Conservation (phyloP, 345 rosid species). For the Kernera saxatilis region DNA sequence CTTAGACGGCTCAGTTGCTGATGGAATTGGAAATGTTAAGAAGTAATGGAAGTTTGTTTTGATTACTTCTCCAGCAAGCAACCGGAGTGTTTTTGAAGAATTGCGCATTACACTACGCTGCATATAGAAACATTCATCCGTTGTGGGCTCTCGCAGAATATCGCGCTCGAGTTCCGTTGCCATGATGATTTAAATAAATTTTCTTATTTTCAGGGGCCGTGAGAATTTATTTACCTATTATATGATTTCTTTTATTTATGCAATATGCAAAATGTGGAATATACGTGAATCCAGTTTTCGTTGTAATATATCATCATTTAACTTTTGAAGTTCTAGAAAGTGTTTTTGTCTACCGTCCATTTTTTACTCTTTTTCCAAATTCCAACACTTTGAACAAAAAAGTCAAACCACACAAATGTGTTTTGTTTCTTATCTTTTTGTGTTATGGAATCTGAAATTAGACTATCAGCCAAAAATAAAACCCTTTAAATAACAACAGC, state of each 20-base stretch:
- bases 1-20: too few relatives aligned
- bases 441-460: conserved; percentile 21
- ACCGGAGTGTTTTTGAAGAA: conserved; percentile 61
- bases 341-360: conserved; percentile 8
- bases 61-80: conserved; percentile 35
- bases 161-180: conserved; percentile 31
- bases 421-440: background rate
- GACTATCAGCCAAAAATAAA: conserved; percentile 28
- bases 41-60: background rate
- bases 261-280: background rate
- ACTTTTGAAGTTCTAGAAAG: background rate
- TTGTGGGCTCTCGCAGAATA: conserved; percentile 58
- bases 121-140: conserved; percentile 57
- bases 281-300: background rate
- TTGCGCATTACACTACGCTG: conserved; percentile 62
- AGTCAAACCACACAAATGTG: conserved; percentile 5
- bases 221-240: background rate
- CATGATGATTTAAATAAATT: background rate
- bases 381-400: background rate
- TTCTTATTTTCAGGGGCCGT: background rate
- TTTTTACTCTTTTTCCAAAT: background rate
- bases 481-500: conserved; percentile 13
- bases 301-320: background rate
- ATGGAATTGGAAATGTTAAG: background rate
- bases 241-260: background rate